Percentiles rank a stretch among this genome's conserved stretches.
These are phyloP conservation scores for Helichrysum umbraculigerum DNA, from an alignment of 129 eudicot species.

Conservation along the genomic window DNA sequence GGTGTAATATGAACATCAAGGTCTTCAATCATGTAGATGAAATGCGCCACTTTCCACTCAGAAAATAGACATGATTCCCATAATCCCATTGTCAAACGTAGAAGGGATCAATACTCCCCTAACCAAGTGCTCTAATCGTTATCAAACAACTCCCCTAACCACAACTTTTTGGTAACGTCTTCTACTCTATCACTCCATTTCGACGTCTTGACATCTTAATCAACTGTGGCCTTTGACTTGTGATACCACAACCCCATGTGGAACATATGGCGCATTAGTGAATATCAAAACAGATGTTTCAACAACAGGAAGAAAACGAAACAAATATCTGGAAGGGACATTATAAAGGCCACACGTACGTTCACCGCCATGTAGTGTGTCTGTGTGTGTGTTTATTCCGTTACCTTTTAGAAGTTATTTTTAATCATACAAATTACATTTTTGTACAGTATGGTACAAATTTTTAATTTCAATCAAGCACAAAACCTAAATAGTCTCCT, in stretches of 20 bases:
- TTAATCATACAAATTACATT: constrained; percentile 16
- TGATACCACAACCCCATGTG: neutral
- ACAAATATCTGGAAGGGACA: neutral
- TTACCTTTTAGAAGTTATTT: constrained; percentile 9
- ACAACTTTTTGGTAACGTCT: no score
- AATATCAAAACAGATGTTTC: neutral
- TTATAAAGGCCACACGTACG: neutral
- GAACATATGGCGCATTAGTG: neutral
- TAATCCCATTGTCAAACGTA: no score
- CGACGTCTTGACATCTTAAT: constrained; percentile 19
- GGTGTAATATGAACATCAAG: no score
- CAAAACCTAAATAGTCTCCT: neutral
- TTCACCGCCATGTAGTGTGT: neutral
- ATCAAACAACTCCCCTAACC: no score
- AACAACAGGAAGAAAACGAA: neutral
- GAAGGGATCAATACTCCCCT: no score
- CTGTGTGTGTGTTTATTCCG: constrained; percentile 10
- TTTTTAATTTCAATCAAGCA: neutral
- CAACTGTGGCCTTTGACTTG: neutral
- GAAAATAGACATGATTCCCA: neutral
- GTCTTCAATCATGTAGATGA: no score
- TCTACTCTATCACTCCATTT: constrained; percentile 3
- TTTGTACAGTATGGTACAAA: constrained; percentile 15
- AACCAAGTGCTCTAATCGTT: no score
- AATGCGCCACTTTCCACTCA: neutral